phyloP scores from a whole-genome alignment of 1,284 basidiomycete species.

The Puccinia triticina region DNA sequence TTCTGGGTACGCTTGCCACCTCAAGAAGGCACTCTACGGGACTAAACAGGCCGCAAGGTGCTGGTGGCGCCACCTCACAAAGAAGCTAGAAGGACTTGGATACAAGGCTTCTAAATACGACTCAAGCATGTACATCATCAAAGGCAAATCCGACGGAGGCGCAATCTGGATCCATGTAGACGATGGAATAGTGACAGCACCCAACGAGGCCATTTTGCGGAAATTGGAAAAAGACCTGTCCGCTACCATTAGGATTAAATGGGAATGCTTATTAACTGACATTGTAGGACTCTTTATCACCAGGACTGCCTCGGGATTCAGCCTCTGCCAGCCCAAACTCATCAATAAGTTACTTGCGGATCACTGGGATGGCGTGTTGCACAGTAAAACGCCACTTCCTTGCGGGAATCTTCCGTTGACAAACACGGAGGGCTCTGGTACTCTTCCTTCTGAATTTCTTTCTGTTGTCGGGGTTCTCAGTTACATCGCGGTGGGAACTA shows the following conservation, averaged over 20 bases:
- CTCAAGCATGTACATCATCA: not conserved
- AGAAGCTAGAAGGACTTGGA: not conserved
- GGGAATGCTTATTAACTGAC: not conserved
- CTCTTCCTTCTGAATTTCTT: not conserved
- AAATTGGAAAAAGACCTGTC: not conserved
- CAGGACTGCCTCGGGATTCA: not conserved
- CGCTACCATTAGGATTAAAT: not conserved
- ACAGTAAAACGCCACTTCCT: not conserved
- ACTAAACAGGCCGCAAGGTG: constrained; percentile 13
- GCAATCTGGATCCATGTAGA: not conserved
- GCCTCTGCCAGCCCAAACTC: not conserved
- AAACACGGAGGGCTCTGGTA: not conserved
- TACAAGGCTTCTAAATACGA: not conserved
- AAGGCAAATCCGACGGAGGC: not conserved
- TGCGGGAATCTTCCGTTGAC: not conserved
- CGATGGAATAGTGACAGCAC: not conserved
- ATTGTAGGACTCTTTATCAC: not conserved
- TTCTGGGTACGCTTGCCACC: not conserved
- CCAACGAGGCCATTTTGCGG: not conserved
- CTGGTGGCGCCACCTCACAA: constrained; percentile 3
- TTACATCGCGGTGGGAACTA: not conserved
- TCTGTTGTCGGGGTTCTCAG: not conserved
- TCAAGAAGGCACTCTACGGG: constrained; percentile 18
- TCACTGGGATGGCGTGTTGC: not conserved
- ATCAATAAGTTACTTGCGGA: not conserved